phyloP scores from a whole-genome alignment of 176 grass and related monocot species.

The Poa pratensis region DNA sequence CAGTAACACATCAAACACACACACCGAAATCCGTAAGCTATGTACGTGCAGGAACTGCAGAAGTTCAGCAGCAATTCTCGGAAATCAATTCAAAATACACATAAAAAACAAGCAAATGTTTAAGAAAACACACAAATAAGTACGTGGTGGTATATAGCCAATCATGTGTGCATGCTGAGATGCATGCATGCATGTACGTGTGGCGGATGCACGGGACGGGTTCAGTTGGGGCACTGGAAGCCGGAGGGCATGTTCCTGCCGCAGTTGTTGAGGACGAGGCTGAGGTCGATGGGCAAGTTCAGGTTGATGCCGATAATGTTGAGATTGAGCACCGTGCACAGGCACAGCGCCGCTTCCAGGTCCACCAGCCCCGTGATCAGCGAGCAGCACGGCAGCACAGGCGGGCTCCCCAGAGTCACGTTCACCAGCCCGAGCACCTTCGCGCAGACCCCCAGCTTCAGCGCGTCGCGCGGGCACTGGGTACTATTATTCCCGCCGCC shows the following conservation, averaged over 20 bases:
- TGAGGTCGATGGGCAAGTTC: slow-evolving; percentile 66
- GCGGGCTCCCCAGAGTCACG: slow-evolving; percentile 62
- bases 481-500: background rate
- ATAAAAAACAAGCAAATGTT: background rate
- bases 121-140: background rate
- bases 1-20: background rate
- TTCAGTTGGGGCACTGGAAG: slow-evolving; percentile 65
- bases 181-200: background rate
- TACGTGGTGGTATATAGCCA: background rate
- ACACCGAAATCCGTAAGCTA: background rate
- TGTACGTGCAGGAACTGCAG: no score
- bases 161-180: background rate
- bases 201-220: background rate
- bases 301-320: slow-evolving; percentile 76
- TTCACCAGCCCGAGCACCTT: slow-evolving; percentile 80
- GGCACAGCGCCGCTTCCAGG: slow-evolving; percentile 75
- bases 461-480: slow-evolving; percentile 59
- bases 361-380: slow-evolving; percentile 71
- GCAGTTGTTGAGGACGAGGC: slow-evolving; percentile 86
- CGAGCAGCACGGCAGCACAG: slow-evolving; percentile 63
- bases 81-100: background rate
- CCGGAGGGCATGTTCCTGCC: slow-evolving; percentile 59
- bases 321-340: slow-evolving; percentile 65
- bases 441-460: slow-evolving; percentile 77
- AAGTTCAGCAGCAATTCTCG: no score